phyloP scores from a whole-genome alignment of 192 early-diverging fungal genomes.

The Gigaspora rosea region DNA sequence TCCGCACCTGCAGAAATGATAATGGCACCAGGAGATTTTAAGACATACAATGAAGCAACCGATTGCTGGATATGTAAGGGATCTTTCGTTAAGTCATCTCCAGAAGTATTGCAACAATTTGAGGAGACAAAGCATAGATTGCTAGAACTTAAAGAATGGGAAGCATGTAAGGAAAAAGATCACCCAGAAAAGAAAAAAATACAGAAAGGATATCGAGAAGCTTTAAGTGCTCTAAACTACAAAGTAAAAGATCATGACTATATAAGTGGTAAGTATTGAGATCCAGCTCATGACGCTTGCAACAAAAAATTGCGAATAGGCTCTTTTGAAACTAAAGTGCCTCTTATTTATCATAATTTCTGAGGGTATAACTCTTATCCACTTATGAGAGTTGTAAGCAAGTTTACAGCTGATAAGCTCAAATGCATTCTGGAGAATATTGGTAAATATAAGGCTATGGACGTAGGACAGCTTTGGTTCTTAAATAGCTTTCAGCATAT shows the following conservation, averaged over 20 bases:
- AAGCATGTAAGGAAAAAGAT: constrained; percentile 13
- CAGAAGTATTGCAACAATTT: constrained; percentile 4
- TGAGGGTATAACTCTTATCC: constrained; percentile 8
- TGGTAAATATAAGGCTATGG: constrained; percentile 26
- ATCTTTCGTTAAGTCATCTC: not conserved
- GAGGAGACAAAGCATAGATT: constrained; percentile 18
- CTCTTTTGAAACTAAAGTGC: constrained; percentile 10
- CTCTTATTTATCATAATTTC: constrained; percentile 18
- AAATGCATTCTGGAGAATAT: constrained; percentile 28
- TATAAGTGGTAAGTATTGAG: constrained; percentile 15
- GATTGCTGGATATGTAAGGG: constrained; percentile 8
- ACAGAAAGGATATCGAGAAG: constrained; percentile 11
- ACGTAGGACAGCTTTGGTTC: constrained; percentile 13
- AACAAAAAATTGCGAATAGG: constrained; percentile 30
- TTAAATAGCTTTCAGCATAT: constrained; percentile 27
- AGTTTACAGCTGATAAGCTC: constrained; percentile 20
- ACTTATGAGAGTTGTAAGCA: constrained; percentile 4
- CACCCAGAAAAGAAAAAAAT: constrained; percentile 17
- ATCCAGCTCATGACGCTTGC: not conserved
- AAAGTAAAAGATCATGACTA: constrained; percentile 23
- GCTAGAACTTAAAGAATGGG: constrained; percentile 15
- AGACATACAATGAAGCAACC: constrained; percentile 1
- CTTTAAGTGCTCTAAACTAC: constrained; percentile 5
- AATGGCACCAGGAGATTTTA: constrained; percentile 8
- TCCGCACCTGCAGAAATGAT: constrained; percentile 7